These are phyloP conservation scores for Emydomyces testavorans DNA, from an alignment of 2,329 filamentous ascomycete species.

Conservation along the genomic window DNA sequence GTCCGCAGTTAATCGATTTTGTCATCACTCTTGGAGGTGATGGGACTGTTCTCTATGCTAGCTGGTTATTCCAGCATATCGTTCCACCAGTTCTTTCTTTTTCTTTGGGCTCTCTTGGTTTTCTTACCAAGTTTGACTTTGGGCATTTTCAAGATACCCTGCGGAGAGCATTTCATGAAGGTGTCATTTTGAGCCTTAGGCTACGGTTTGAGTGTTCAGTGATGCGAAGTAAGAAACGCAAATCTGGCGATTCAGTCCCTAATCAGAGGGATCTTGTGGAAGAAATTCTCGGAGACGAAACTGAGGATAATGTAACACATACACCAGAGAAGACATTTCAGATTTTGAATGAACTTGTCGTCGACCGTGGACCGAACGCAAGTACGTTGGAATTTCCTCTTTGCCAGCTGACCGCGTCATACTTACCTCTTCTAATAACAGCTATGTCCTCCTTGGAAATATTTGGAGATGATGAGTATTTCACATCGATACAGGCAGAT, in stretches of 20 bases:
- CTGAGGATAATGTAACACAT: conserved; percentile 74
- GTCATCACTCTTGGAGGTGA: conserved; percentile 86
- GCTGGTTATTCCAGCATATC: conserved; percentile 91
- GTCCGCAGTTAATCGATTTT: conserved; percentile 86
- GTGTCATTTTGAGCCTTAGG: conserved; percentile 76
- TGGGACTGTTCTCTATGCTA: conserved; percentile 92
- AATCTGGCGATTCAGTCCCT: conserved; percentile 23
- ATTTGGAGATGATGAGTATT: conserved; percentile 72
- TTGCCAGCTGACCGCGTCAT: not conserved
- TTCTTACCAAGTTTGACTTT: conserved; percentile 94
- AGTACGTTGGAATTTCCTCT: conserved; percentile 45
- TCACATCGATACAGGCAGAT: conserved; percentile 90
- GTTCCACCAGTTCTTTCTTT: conserved; percentile 91
- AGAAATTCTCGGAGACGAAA: conserved; percentile 69
- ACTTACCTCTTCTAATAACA: conserved; percentile 26
- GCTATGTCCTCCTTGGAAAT: conserved; percentile 90
- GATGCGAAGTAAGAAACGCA: conserved; percentile 53
- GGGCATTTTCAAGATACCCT: conserved; percentile 59
- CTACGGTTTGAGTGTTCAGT: conserved; percentile 86
- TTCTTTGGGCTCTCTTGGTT: conserved; percentile 79
- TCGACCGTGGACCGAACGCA: conserved; percentile 85
- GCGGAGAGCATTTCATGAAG: conserved; percentile 61
- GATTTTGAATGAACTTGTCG: conserved; percentile 92
- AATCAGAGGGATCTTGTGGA: conserved; percentile 62
- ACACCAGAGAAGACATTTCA: conserved; percentile 72